Evolutionary conservation across 139 green algal species (phyloP).

Genomic region (Chlamydomonas incerta): DNA sequence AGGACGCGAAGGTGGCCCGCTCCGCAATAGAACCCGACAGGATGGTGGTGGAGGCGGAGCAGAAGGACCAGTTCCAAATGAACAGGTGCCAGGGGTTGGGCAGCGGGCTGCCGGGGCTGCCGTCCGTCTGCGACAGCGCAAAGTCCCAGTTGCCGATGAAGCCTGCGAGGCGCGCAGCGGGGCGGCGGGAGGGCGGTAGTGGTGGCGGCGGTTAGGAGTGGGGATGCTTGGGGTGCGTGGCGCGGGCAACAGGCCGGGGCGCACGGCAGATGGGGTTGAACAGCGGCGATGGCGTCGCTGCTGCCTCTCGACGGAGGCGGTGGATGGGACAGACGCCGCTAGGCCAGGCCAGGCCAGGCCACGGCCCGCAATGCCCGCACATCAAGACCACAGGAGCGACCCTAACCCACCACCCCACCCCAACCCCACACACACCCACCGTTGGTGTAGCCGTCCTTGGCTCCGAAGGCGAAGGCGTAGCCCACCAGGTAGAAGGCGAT

Average conservation of each 20-base stretch:
- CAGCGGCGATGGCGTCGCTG: too few species aligned
- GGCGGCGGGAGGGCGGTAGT: too few species aligned
- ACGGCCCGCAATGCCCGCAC: too few species aligned
- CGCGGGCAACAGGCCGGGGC: too few species aligned
- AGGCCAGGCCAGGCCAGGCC: too few species aligned
- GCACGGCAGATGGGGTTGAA: too few species aligned
- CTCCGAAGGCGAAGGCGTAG: constrained; percentile 57
- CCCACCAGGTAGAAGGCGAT: constrained; percentile 59
- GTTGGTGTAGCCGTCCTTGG: constrained; percentile 20
- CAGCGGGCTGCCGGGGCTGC: not conserved
- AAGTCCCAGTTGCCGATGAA: constrained; percentile 65
- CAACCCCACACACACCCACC: too few species aligned
- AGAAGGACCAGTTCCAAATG: constrained; percentile 58
- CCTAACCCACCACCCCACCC: too few species aligned
- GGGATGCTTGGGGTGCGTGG: not conserved
- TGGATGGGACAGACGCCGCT: too few species aligned
- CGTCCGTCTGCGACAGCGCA: constrained; percentile 34
- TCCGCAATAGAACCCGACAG: constrained; percentile 66
- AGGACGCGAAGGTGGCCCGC: constrained; percentile 60
- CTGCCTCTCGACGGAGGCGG: too few species aligned
- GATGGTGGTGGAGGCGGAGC: constrained; percentile 54
- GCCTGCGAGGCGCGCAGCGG: too few species aligned
- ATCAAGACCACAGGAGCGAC: too few species aligned
- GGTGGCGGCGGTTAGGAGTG: not conserved
- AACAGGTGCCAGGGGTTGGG: constrained; percentile 35